Evolutionary conservation across 805 yeast genomes (phyloP), one percentile per base, ranked within the genome.

Genomic region (Myxozyma neotropica): DNA sequence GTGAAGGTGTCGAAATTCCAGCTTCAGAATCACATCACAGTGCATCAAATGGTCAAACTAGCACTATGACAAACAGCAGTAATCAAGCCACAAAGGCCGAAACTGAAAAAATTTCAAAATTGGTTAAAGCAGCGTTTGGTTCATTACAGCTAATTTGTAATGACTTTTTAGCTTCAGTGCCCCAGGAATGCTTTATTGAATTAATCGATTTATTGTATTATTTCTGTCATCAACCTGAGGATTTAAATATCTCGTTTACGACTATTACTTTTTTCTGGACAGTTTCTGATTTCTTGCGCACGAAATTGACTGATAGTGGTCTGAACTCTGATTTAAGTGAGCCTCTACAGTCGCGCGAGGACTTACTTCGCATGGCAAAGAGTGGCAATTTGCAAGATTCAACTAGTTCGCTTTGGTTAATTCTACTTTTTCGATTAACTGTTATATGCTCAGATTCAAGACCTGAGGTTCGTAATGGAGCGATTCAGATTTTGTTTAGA

Each of bases 201-300:
- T 80, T 92, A 42, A 83, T 91, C 58, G 90, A 89, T 63, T 83
- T 92, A 0, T 75, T 93, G 38, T 81, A 80, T 67, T 81, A 83
- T 62, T 93, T 89, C 72, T 85, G 89, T 35, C 74, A 79, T 1
- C 98, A 94, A 68, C 74, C 72, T 1, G 78, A 77, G 63, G 96
- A 93, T 65, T 72, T 93, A 65, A 93, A 93, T 71, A 88, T 90
- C 21, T 89, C 97, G 0, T 91, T 93, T 70, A 89, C 96, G 50
- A 86, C 97, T 0, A 88, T 91, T 7, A 89, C 96, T 66, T 88
- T 91, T 66, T 92, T 91, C 69, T 93, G 98, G 98, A 72, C 88
- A 15, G 83, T 94, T 2, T 88, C 97, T 67, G 98, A 94, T 68
- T 84, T 85, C 58, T 73, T 86, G 43, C 78, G 84, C 54, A 74